Base-by-base conservation (phyloP, 148 eudicot species). In the Chenopodium album region DNA sequence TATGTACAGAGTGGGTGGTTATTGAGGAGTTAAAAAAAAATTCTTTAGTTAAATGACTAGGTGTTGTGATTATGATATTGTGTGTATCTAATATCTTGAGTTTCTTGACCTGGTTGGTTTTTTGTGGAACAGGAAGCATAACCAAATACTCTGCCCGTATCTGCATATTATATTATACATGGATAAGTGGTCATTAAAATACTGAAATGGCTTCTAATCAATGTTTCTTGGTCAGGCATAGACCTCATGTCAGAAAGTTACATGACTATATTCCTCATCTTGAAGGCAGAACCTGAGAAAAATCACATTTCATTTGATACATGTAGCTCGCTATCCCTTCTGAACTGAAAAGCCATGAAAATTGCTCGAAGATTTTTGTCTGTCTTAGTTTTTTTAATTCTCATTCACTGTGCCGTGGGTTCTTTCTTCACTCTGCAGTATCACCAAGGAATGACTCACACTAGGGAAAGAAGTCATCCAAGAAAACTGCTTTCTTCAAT, bases 321-420 rank as follows among this genome's bases (percentile, higher is more conserved):
- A 67, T 54, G 72, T 62, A 7, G 50, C 60, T 67, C 32, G 9
- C 76, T 79, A 56, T 71, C 4, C 70, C 67, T 78, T 68, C 79
- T 71, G 79, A 82, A 34, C 80, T 50, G 48, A 83, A 75, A 75
- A 84, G 76, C 73, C 62, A 82, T 89, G 91, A 81, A 75, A 72
- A 47, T 73, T 73, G 26, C 79, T 73, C 76, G 73, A 41, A 85
- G 62, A 82, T 66, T 84, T 63, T 28, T 76, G 70, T 54, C 59
- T 63, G 13, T 82, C 47, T 9, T 87, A 59, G 17, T 81, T 67
- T 66, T 83, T 73, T 80, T 86, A 56, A 81, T 87, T 10, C 75
- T 86, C 79, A 75, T 83, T 41, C 71, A 76, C 52, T 78, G 68
- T 26, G 44, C 65, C 29, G 60, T 31, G 60, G 54, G 76, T 29